Percentiles rank a stretch among this genome's conserved stretches.
phyloP scores from a whole-genome alignment of 192 early-diverging fungal genomes.

The Coemansia sp. region DNA sequence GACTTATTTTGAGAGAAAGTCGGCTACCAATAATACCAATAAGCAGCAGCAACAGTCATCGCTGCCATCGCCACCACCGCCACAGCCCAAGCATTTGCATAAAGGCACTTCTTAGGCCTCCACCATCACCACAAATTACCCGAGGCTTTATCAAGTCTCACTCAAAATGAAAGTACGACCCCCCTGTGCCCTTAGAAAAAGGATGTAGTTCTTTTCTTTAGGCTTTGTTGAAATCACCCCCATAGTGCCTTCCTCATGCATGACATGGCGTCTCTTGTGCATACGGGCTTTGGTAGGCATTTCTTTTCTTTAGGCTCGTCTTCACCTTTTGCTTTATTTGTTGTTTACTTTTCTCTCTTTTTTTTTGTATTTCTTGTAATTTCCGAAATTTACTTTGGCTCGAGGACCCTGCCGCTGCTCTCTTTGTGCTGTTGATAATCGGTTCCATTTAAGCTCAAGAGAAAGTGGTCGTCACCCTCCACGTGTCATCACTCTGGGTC shows the following conservation, averaged over 20 bases:
- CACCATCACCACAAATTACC: too few species aligned
- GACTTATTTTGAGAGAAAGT: too few species aligned
- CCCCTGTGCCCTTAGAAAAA: too few species aligned
- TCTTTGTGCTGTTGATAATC: constrained; percentile 5
- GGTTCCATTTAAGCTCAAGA: neutral
- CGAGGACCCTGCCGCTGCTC: neutral
- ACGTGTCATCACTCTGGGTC: neutral
- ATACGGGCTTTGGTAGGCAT: neutral
- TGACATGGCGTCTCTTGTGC: neutral
- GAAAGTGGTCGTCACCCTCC: neutral
- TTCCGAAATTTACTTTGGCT: neutral
- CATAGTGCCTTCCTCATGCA: neutral
- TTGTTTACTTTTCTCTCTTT: neutral
- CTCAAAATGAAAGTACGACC: too few species aligned
- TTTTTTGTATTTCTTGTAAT: constrained; percentile 4
- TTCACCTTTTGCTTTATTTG: neutral
- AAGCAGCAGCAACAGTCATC: too few species aligned
- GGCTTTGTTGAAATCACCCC: neutral
- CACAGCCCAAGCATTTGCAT: too few species aligned
- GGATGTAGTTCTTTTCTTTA: too few species aligned
- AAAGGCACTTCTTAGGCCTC: too few species aligned
- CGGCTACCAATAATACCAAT: too few species aligned
- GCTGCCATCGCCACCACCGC: too few species aligned
- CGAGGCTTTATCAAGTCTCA: too few species aligned
- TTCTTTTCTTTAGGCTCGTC: neutral